phyloP scores from a whole-genome alignment of 2,329 filamentous ascomycete genomes.

The Furcasterigmium furcatum region DNA sequence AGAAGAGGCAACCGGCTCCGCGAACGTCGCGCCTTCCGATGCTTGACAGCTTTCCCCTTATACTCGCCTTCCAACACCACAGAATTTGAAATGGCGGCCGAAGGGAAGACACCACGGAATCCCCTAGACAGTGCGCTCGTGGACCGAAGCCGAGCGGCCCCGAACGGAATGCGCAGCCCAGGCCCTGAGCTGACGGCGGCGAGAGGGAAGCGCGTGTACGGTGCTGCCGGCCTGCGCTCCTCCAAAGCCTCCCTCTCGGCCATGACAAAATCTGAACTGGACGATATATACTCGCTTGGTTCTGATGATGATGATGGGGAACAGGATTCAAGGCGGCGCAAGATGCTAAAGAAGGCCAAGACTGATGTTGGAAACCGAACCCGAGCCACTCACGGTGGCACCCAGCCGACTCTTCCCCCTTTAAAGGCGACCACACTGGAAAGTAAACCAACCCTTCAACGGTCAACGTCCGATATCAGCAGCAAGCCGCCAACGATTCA shows the following conservation, averaged over 20 bases:
- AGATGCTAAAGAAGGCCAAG: background rate
- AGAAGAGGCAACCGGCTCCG: too few species aligned
- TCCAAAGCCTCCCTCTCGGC: background rate
- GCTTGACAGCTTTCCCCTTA: too few species aligned
- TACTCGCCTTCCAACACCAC: too few species aligned
- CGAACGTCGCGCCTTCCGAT: too few species aligned
- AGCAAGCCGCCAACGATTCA: too few species aligned
- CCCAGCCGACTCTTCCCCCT: too few species aligned
- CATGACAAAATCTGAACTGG: background rate
- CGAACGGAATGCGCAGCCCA: background rate
- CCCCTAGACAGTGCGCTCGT: conserved; percentile 10
- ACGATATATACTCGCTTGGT: background rate
- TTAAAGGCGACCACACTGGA: too few species aligned
- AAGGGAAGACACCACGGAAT: conserved; percentile 13
- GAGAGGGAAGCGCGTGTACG: background rate
- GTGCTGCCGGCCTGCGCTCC: background rate
- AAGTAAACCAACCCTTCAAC: too few species aligned
- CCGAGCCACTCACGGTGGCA: too few species aligned
- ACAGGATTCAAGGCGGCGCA: background rate
- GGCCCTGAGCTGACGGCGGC: background rate
- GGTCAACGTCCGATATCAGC: too few species aligned
- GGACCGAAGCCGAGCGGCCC: conserved; percentile 1
- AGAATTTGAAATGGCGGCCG: conserved; percentile 7
- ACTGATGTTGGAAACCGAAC: background rate
- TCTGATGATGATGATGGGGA: background rate